These are phyloP conservation scores for Gastrolobium bilobum DNA, from an alignment of 306 rosid species.

Conservation along the genomic window DNA sequence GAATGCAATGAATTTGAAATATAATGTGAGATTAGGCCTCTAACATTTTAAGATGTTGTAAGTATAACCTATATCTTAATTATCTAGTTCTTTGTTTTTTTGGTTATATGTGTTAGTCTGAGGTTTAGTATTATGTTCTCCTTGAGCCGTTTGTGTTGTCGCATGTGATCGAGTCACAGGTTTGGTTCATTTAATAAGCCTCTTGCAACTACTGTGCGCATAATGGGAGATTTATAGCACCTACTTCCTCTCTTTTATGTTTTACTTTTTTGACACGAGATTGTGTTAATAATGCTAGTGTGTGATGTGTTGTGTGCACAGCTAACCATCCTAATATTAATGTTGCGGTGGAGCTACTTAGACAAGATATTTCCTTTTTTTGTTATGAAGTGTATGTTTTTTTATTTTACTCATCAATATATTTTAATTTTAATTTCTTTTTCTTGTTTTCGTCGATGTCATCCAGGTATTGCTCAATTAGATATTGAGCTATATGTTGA, in stretches of 20 bases:
- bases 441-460: background rate
- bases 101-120: too few relatives aligned
- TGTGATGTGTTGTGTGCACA: constrained; percentile 45
- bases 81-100: too few relatives aligned
- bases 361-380: constrained; percentile 61
- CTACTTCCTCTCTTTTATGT: background rate
- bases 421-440: constrained; percentile 21
- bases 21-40: too few relatives aligned
- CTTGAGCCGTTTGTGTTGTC: too few relatives aligned
- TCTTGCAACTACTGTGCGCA: too few relatives aligned
- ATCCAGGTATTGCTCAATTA: constrained; percentile 73
- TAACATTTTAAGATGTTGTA: too few relatives aligned
- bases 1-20: too few relatives aligned
- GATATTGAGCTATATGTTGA: constrained; percentile 72
- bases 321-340: constrained; percentile 98
- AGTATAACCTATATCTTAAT: too few relatives aligned
- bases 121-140: too few relatives aligned
- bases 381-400: constrained; percentile 5
- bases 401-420: background rate
- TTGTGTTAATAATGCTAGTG: constrained; percentile 31
- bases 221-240: too few relatives aligned
- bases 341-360: constrained; percentile 83
- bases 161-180: too few relatives aligned
- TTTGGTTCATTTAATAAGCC: too few relatives aligned
- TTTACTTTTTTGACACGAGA: background rate